Evolutionary conservation across 2,329 filamentous ascomycete genomes (phyloP), one percentile per base, ranked within the genome.

Genomic region (Cladosporium halotolerans): DNA sequence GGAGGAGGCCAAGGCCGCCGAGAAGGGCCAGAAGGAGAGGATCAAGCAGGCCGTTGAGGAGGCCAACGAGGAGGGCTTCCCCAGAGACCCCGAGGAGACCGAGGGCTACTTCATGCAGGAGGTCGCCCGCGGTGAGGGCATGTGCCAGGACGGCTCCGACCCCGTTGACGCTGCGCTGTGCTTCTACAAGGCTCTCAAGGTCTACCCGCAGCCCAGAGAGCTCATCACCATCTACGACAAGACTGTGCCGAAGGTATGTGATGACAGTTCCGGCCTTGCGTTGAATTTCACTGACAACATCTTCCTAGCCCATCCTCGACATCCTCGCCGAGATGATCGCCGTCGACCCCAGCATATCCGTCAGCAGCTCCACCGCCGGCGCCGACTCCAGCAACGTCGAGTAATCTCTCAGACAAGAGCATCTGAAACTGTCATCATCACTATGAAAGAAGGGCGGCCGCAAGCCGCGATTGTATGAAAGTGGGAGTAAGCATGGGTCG

Each of bases 131-230:
- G 93, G 93, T 68, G 93, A 99, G 79, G 75, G 80, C 52, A 79
- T 96, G 68, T 88, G 86, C 68, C 77, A 83, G 65, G 87, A 95
- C 72, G 88, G 90, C 93, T 74, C 82, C 61, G 82, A 85, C 67
- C 77, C 80, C 39, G 73, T 96, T 55, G 91, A 96, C 61, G 89
- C 93, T 48, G 92, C 93, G 45, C 77, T 97, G 57, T 89, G 88
- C 72, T 99, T 99, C 76, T 99, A 97, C 82, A 95, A 91, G 80
- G 93, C 91, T 42, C 82, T 99, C 62, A 99, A 99, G 81, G 93
- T 97, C 63, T 99, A 99, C 76, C 93, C 93, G 49, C 87, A 89
- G 66, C 93, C 92, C 10, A 82, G 85, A 64, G 93, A 97, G 68
- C 79, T 99, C 65, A 96, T 99, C 71, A 82, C 82, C 66, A 96